phyloP scores from a whole-genome alignment of 1,139 yeast species.

The Geotrichum restrictum region DNA sequence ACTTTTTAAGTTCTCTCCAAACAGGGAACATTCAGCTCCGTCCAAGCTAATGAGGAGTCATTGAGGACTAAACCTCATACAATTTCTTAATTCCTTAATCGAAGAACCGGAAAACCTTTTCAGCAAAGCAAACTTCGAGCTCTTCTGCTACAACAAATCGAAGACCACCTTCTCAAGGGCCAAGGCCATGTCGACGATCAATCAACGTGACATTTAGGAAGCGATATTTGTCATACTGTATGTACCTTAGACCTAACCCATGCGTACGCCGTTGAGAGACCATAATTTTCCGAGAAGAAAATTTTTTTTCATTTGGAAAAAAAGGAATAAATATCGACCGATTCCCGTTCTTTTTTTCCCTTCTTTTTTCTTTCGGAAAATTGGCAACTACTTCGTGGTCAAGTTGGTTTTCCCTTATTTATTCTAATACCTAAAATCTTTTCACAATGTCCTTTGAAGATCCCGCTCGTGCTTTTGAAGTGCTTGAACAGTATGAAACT shows the following conservation, averaged over 20 bases:
- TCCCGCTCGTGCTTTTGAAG: constrained; percentile 62
- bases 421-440: constrained; percentile 14
- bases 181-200: too few species aligned
- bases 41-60: too few species aligned
- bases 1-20: too few species aligned
- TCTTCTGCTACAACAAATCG: too few species aligned
- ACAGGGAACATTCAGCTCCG: too few species aligned
- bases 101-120: too few species aligned
- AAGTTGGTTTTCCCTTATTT: constrained; percentile 15
- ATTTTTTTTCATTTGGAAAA: not conserved
- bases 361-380: constrained; percentile 22
- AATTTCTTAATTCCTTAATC: too few species aligned
- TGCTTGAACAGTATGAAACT: constrained; percentile 58
- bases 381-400: constrained; percentile 12
- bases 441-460: constrained; percentile 38
- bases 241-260: not conserved
- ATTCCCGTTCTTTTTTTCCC: constrained; percentile 15
- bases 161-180: too few species aligned
- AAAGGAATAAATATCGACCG: not conserved
- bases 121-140: too few species aligned
- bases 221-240: not conserved
- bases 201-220: not conserved
- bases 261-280: not conserved
- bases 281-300: not conserved
- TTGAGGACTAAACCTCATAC: too few species aligned